phyloP scores from a whole-genome alignment of 73 alveolate genomes.

The Tetrahymena malaccensis region DNA sequence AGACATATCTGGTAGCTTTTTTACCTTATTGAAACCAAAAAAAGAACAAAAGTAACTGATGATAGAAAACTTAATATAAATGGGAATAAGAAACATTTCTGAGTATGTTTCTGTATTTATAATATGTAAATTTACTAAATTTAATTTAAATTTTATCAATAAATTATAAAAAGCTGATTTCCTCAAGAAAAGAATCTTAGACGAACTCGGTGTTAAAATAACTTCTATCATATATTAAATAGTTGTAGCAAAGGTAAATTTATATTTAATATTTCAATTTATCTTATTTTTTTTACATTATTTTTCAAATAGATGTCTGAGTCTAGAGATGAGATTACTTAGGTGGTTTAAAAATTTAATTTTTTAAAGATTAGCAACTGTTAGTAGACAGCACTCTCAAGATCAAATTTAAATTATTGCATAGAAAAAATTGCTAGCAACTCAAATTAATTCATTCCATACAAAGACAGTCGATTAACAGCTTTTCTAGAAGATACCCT shows the following conservation, averaged over 20 bases:
- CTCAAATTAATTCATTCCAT: not conserved
- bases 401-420: not conserved
- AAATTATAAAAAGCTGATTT: not conserved
- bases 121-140: not conserved
- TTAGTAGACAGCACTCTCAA: not conserved
- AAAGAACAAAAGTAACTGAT: not conserved
- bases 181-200: not conserved
- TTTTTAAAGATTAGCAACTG: not conserved
- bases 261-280: not conserved
- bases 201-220: not conserved
- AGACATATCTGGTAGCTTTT: not conserved
- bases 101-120: not conserved
- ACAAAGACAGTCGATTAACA: not conserved
- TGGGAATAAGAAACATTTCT: not conserved
- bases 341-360: not conserved
- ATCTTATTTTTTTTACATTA: not conserved
- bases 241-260: not conserved
- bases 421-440: not conserved
- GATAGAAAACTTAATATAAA: not conserved
- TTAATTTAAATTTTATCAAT: not conserved
- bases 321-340: not conserved
- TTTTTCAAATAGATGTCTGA: not conserved
- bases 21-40: not conserved
- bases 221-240: not conserved
- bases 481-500: not conserved